Percentiles rank a stretch among this genome's conserved stretches.
These are phyloP conservation scores for Phialophora tarda DNA, from an alignment of 2,329 filamentous ascomycete species.

Conservation along the genomic window DNA sequence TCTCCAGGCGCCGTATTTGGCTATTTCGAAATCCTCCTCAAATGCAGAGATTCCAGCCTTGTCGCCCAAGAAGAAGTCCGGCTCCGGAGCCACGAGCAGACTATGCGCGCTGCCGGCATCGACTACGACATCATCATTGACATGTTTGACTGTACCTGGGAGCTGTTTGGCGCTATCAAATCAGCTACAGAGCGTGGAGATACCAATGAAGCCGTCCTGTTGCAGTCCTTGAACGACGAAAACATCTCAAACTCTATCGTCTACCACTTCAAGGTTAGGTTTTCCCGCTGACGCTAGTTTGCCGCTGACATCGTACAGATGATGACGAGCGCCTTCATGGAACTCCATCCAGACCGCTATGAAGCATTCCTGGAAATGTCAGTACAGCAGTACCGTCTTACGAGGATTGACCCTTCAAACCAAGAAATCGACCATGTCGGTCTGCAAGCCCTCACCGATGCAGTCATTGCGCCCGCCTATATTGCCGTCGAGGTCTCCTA, in stretches of 20 bases:
- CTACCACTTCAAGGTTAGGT: conserved; percentile 73
- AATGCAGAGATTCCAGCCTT: conserved; percentile 66
- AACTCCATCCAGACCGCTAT: conserved; percentile 72
- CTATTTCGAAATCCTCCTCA: conserved; percentile 86
- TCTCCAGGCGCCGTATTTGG: conserved; percentile 81
- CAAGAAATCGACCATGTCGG: conserved; percentile 92
- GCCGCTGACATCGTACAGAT: conserved; percentile 59
- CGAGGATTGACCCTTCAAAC: conserved; percentile 73
- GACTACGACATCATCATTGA: conserved; percentile 75
- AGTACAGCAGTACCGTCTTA: conserved; percentile 71
- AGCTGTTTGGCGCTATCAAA: conserved; percentile 69
- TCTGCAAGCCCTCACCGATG: conserved; percentile 75
- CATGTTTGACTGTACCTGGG: conserved; percentile 76
- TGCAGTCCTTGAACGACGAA: conserved; percentile 74
- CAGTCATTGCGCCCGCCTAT: conserved; percentile 77
- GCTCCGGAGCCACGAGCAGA: conserved; percentile 71
- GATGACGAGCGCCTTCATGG: conserved; percentile 83
- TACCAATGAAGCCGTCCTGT: conserved; percentile 63
- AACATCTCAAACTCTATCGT: conserved; percentile 75
- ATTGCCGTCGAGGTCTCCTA: conserved; percentile 88
- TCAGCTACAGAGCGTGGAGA: conserved; percentile 62
- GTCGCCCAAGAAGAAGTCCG: conserved; percentile 74
- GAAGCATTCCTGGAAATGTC: conserved; percentile 71
- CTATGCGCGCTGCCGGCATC: conserved; percentile 73
- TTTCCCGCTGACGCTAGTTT: conserved; percentile 30